Base-by-base conservation (phyloP, 805 yeast species). In the Ogataea polymorpha region DNA sequence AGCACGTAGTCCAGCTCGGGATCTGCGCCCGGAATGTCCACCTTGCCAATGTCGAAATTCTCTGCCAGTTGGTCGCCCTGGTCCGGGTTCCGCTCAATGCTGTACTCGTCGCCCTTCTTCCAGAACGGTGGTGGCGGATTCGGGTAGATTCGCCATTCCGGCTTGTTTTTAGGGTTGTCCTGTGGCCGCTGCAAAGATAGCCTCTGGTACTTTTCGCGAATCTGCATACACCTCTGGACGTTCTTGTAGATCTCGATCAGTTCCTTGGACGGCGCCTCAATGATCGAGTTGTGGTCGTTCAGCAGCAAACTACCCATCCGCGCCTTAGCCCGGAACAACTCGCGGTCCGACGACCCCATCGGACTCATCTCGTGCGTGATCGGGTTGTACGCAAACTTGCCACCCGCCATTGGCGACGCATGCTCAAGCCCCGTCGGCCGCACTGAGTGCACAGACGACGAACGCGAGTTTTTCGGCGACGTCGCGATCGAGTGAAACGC, bases 111-210 rank as follows among this genome's bases (percentile, higher is more conserved):
- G 13, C 66, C 73, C 6, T 74, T 48, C 56, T 83, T 74, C 81
- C 93, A 80, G 53, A 91, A 80, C 3, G 99, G 97, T 50, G 80
- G 80, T 11, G 99, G 99, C 1, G 98, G 97, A 9, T 82, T 79
- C 0, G 99, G 99, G 59, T 90, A 91, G 36, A 93, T 80, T 12
- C 59, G 59, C 98, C 98, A 93, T 28, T 61, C 65, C 8, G 69
- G 69, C 18, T 54, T 57, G 63, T 95, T 91, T 59, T 91, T 89
- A 2, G 99, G 99, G 62, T 93, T 93, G 53, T 80, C 84, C 26
- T 65, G 59, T 32, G 82, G 84, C 41, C 78, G 68, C 66, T 93
- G 99, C 39, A 77, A 50, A 1, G 97, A 88, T 9, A 77, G 50
- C 2, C 63, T 54, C 63, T 85, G 83, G 61, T 91, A 93, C 56